Evolutionary conservation across 805 yeast genomes (phyloP), one percentile per base, ranked within the genome.

Genomic region (Sugiyamaella smithiae): DNA sequence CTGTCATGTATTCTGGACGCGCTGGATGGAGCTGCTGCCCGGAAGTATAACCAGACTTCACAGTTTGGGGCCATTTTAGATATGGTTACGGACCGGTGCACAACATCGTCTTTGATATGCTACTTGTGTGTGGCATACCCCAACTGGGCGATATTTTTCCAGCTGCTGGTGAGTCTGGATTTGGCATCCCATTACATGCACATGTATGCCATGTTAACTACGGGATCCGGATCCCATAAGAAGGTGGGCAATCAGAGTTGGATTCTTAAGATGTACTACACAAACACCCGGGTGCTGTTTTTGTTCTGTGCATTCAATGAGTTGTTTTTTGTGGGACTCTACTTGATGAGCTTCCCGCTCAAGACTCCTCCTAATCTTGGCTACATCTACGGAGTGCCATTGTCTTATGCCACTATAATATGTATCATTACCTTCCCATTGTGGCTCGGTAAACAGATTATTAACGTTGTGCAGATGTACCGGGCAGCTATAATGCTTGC

Each of bases 71-170:
- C 99, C 16, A 96, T 95, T 17, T 76, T 93, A 59, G 99, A 93
- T 68, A 93, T 93, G 99, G 97, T 93, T 26, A 91, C 99, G 16
- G 99, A 93, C 67, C 77, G 99, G 63, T 93, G 97, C 65, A 90
- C 99, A 11, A 93, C 99, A 0, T 80, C 95, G 11, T 85, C 96
- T n/a, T 76, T 93, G 61, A 82, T 93, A 57, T 89, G 95, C 66
- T 93, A 78, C 66, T 73, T 93, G 50, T 80, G 93, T 57, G 82
- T 86, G 31, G 72, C 85, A 41, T 91, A 87, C 62, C 97, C 97
- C 5, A 59, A 67, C 26, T 85, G 74, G 68, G 74, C 79, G 45
- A 68, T 86, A 9, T 56, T 81, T 6, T 90, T 91, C 82, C 99
- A 93, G 70, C 58, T 87, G 22, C 74, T 93, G 58, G 82, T 90